Conservation (phyloP, 2,329 filamentous ascomycete genomes). For the Monosporascus sp. region DNA sequence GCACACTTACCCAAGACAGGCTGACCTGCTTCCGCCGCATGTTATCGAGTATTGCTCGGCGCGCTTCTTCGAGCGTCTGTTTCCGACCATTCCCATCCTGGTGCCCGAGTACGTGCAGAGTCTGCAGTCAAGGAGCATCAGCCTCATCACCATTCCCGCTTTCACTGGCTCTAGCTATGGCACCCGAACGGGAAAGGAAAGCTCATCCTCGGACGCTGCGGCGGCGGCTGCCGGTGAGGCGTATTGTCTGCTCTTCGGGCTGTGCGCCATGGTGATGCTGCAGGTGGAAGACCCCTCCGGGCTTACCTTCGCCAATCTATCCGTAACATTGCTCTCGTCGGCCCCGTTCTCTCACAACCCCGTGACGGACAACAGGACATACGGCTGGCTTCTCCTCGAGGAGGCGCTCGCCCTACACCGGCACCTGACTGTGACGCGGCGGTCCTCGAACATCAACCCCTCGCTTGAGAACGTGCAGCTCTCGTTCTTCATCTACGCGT, state of each 20-base stretch:
- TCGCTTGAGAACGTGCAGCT: conserved; percentile 35
- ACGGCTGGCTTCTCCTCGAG: conserved; percentile 34
- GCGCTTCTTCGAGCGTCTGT: conserved; percentile 34
- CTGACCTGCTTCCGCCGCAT: conserved; percentile 26
- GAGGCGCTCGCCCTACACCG: conserved; percentile 30
- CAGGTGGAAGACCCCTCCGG: conserved; percentile 34
- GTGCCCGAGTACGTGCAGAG: conserved; percentile 31
- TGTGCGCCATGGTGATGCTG: conserved; percentile 37
- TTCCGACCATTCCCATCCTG: conserved; percentile 39
- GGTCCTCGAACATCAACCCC: conserved; percentile 22
- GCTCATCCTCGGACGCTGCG: conserved; percentile 4
- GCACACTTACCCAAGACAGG: conserved; percentile 24
- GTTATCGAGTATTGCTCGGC: conserved; percentile 34
- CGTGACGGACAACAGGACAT: conserved; percentile 30
- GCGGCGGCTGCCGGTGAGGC: conserved; percentile 28
- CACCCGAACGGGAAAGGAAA: no score
- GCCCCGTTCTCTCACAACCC: no score
- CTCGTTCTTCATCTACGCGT: conserved; percentile 40
- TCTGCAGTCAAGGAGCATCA: conserved; percentile 15
- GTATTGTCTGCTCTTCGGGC: conserved; percentile 30
- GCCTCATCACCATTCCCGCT: no score
- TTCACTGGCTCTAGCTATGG: no score
- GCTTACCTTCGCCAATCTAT: conserved; percentile 26
- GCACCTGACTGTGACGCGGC: conserved; percentile 19
- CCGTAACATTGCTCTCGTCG: conserved; percentile 6